Evolutionary conservation across 2,329 filamentous ascomycete genomes (phyloP).

Genomic region (Colletotrichum truncatum): DNA sequence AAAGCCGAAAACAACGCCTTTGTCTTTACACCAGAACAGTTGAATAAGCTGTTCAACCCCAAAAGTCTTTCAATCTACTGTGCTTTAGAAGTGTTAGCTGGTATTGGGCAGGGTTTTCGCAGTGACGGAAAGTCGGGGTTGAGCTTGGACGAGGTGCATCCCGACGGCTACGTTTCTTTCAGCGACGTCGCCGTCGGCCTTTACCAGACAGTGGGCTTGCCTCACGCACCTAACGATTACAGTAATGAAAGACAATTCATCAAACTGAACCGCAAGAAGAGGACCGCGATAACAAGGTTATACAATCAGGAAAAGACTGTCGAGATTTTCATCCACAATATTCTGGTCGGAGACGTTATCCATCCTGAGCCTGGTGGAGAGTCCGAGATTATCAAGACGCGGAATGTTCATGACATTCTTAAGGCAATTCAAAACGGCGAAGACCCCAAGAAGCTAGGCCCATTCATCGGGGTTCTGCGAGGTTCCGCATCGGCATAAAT

Average conservation of each 20-base stretch:
- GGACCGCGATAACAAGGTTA: conserved; percentile 75
- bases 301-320: conserved; percentile 76
- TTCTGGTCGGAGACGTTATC: conserved; percentile 76
- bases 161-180: conserved; percentile 76
- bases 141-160: conserved; percentile 75
- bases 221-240: conserved; percentile 74
- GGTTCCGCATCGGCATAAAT: conserved; percentile 80
- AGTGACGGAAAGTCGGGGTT: conserved; percentile 78
- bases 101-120: conserved; percentile 81
- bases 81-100: conserved; percentile 79
- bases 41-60: conserved; percentile 89
- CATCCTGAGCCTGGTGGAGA: conserved; percentile 81
- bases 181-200: conserved; percentile 80
- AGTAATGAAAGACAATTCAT: conserved; percentile 84
- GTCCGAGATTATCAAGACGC: conserved; percentile 79
- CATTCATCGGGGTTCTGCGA: conserved; percentile 87
- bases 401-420: conserved; percentile 72
- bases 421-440: conserved; percentile 74
- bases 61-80: conserved; percentile 87
- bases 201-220: conserved; percentile 75
- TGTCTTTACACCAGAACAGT: conserved; percentile 83
- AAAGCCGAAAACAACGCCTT: conserved; percentile 82
- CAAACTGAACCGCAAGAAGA: conserved; percentile 81
- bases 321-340: conserved; percentile 75
- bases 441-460: conserved; percentile 77